phyloP scores from a whole-genome alignment of 2,329 filamentous ascomycete genomes.

The Keithomyces neogunnii region DNA sequence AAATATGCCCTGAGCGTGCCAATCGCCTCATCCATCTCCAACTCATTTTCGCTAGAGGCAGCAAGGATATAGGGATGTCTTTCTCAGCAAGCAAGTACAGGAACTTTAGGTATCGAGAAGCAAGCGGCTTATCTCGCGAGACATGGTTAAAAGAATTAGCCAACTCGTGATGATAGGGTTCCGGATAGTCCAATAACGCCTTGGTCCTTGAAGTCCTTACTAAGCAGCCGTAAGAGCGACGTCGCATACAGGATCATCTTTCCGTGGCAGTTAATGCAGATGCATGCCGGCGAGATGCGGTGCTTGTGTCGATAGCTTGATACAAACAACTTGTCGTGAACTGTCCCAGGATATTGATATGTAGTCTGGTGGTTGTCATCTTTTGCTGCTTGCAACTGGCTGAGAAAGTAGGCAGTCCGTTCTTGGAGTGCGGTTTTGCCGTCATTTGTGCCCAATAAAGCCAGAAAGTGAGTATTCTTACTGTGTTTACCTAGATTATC shows the following conservation, averaged over 20 bases:
- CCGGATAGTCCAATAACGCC: conserved; percentile 14
- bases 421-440: conserved; percentile 1
- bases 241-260: conserved; percentile 6
- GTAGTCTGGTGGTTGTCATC: conserved; percentile 3
- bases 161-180: conserved; percentile 24
- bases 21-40: conserved; percentile 10
- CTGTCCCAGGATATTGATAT: conserved; percentile 18
- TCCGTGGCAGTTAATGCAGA: conserved; percentile 5
- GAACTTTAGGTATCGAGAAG: conserved; percentile 19
- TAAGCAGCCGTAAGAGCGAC: conserved; percentile 12
- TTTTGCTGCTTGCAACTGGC: conserved; percentile 3
- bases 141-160: conserved; percentile 27
- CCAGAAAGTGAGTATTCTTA: conserved; percentile 18
- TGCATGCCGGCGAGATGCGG: conserved; percentile 1
- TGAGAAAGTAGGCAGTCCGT: conserved; percentile 8
- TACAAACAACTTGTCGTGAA: conserved; percentile 21
- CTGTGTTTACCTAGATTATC: conserved; percentile 17
- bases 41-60: conserved; percentile 9
- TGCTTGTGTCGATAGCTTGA: conserved; percentile 24
- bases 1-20: conserved; percentile 21
- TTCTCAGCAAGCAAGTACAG: conserved; percentile 20
- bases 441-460: conserved; percentile 12
- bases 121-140: conserved; percentile 13
- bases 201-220: conserved; percentile 18
- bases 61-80: conserved; percentile 20